Conservation (phyloP, 1,139 yeast genomes). For the Taiozyma sp. region DNA sequence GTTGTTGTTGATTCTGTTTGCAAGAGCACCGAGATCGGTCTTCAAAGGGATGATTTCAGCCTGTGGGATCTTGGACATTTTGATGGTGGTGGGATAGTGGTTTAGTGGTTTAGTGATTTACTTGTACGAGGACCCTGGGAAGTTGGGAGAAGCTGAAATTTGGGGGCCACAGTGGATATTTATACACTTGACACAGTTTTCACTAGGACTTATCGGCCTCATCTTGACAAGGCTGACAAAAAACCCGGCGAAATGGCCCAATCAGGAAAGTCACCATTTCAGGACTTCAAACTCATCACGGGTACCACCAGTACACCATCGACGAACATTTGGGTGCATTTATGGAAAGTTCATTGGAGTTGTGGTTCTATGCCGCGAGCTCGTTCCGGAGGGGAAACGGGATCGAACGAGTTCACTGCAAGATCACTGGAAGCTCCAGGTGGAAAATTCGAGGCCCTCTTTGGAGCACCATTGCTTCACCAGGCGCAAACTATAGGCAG, state of each 20-base stretch:
- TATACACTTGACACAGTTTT: not conserved
- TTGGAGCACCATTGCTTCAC: conserved; percentile 11
- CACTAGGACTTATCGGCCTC: not conserved
- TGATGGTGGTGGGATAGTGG: conserved; percentile 5
- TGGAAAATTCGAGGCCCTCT: conserved; percentile 5
- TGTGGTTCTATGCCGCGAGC: too few relatives aligned
- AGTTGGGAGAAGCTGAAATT: not conserved
- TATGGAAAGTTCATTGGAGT: too few relatives aligned
- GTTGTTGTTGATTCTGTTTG: conserved; percentile 67
- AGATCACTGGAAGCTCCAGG: conserved; percentile 5
- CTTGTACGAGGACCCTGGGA: not conserved
- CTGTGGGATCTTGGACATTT: conserved; percentile 36
- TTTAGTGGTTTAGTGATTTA: conserved; percentile 1
- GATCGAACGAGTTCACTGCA: too few relatives aligned
- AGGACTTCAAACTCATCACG: not conserved
- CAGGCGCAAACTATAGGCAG: conserved; percentile 7
- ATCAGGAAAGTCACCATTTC: not conserved
- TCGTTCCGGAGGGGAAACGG: too few relatives aligned
- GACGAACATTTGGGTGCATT: too few relatives aligned
- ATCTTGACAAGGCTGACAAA: not conserved
- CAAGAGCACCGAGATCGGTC: conserved; percentile 74
- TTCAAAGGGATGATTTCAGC: conserved; percentile 65
- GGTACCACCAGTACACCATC: too few relatives aligned
- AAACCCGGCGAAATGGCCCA: not conserved
- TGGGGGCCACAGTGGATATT: not conserved